Evolutionary conservation across 2,329 filamentous ascomycete genomes (phyloP), one percentile per base, ranked within the genome.

Genomic region (Venturia effusa): DNA sequence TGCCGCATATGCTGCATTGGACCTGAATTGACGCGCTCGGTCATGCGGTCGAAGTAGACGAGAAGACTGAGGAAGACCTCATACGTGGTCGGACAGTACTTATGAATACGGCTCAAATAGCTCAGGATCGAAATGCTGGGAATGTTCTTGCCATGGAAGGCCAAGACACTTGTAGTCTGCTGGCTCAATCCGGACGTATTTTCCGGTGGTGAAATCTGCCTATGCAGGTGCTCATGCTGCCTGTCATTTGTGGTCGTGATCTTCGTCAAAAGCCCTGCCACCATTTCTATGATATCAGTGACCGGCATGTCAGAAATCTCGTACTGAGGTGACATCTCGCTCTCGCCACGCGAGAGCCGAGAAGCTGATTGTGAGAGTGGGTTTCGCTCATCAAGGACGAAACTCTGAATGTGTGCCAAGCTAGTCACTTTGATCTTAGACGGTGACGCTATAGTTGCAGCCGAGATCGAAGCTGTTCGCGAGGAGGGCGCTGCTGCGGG

Each of bases 11-110:
- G 85, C 72, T 88, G 85, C 74, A 88, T 82, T 7, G 91, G 88
- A 65, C 88, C 82, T 55, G 88, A 87, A 73, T 97, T 97, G 65
- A 97, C 92, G 65, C 91, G 84, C 74, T 97, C 94, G 54, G 93
- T 97, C 94, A 99, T 99, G 67, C 94, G 89, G 74, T 99, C 94
- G 76, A 99, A 99, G 76, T 97, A 99, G 39, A 99, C 92, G 64
- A 99, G 78, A 70, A 99, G 77, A 73, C 92, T 97, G 66, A 99
- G 79, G 72, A 99, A 99, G 0, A 99, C 94, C 76, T 99, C 94
- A 73, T 96, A 99, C 0, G 94, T 97, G 6, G 94, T 97, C 0
- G 94, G 94, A 71, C 94, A 99, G 77, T 99, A 99, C 78, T 97
- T 97, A 78, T 99, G 93, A 73, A 99, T 97, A 66, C 94, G 87